Evolutionary conservation across 768 basidiomycete genomes (phyloP).

Genomic region (Termitomyces sp.): DNA sequence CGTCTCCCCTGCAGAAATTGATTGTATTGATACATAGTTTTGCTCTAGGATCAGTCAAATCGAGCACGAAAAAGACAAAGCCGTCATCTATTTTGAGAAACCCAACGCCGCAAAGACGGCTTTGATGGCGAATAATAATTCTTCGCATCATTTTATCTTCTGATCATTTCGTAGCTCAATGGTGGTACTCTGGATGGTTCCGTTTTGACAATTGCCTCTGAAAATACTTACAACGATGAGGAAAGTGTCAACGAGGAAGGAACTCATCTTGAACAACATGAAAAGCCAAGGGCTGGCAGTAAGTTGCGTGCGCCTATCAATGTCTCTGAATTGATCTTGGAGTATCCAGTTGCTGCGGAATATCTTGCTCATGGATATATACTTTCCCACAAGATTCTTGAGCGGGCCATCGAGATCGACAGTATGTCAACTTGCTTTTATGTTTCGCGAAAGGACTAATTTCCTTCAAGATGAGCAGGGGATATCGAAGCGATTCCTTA

Average conservation of each 20-base stretch:
- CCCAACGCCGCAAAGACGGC: conserved; percentile 80
- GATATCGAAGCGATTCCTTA: conserved; percentile 80
- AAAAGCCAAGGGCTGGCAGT: conserved; percentile 90
- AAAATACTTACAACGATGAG: conserved; percentile 53
- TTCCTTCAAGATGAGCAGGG: conserved; percentile 63
- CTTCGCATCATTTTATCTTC: neutral
- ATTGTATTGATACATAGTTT: neutral
- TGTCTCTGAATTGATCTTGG: neutral
- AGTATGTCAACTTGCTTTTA: conserved; percentile 28
- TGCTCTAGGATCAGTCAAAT: conserved; percentile 57
- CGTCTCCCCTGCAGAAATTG: neutral
- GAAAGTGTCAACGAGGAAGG: conserved; percentile 32
- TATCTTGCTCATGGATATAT: conserved; percentile 88
- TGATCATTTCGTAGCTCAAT: conserved; percentile 41
- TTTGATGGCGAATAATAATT: conserved; percentile 51
- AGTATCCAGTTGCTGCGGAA: conserved; percentile 73
- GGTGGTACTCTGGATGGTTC: conserved; percentile 74
- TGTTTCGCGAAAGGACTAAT: neutral
- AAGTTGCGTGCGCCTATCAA: conserved; percentile 17
- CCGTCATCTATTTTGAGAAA: conserved; percentile 84
- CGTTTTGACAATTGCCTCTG: conserved; percentile 65
- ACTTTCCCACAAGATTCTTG: conserved; percentile 72
- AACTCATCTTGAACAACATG: conserved; percentile 64
- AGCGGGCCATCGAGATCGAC: conserved; percentile 79
- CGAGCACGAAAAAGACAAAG: conserved; percentile 39